Evolutionary conservation across 2,329 filamentous ascomycete genomes (phyloP).

Genomic region (Alternaria arborescens): DNA sequence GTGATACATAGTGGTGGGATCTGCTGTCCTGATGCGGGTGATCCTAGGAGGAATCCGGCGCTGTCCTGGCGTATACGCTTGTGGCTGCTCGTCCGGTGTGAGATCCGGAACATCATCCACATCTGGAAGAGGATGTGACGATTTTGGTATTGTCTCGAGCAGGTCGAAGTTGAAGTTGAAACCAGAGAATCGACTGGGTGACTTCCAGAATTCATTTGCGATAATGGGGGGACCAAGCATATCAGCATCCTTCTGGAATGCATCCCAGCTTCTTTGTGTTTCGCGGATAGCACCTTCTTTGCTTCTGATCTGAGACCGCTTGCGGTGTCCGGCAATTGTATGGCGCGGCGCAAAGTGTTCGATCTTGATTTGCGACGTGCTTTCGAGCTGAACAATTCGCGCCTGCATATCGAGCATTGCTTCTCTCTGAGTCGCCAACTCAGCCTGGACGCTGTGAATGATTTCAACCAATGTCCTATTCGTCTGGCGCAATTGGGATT

Average conservation of each 20-base stretch:
- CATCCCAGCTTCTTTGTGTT: constrained; percentile 37
- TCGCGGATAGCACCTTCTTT: constrained; percentile 20
- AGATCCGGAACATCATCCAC: constrained; percentile 32
- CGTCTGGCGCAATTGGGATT: constrained; percentile 35
- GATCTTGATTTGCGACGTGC: constrained; percentile 8
- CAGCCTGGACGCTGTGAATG: constrained; percentile 39
- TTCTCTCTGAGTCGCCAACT: constrained; percentile 36
- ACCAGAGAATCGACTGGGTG: constrained; percentile 37
- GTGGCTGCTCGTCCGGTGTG: constrained; percentile 20
- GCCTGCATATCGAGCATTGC: constrained; percentile 42
- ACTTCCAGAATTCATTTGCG: constrained; percentile 37
- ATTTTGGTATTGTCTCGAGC: constrained; percentile 10
- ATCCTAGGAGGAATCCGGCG: constrained; percentile 5
- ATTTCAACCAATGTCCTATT: constrained; percentile 40
- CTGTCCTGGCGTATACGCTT: constrained; percentile 3
- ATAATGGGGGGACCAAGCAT: constrained; percentile 39
- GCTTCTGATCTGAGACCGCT: constrained; percentile 19
- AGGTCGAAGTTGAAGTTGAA: constrained; percentile 38
- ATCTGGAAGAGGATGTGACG: constrained; percentile 27
- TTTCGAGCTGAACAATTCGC: constrained; percentile 39
- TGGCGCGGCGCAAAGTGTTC: neutral
- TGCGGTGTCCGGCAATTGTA: neutral
- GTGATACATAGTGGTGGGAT: constrained; percentile 9
- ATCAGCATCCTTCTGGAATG: constrained; percentile 37
- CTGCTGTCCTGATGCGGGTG: constrained; percentile 14